A percentile compares a stretch with the other conserved stretches of the same genome.
These are phyloP conservation scores for Tympanopsis confertula DNA, from an alignment of 2,329 filamentous ascomycete genomes.

Conservation along the genomic window DNA sequence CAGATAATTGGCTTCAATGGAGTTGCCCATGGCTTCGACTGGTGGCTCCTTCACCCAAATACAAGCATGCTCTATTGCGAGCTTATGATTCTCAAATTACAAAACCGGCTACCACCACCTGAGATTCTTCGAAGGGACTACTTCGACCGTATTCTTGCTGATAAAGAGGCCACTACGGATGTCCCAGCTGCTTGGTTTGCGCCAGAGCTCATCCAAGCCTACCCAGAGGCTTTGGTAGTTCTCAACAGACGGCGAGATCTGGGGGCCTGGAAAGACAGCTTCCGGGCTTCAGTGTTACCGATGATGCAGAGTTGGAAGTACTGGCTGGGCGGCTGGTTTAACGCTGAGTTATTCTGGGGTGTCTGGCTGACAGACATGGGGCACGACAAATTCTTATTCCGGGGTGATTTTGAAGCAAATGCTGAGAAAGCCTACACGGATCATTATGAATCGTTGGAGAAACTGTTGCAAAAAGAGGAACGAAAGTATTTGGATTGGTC, in stretches of 20 bases:
- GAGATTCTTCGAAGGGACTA: background rate
- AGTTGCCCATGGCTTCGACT: background rate
- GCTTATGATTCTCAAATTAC: background rate
- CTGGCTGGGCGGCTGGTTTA: background rate
- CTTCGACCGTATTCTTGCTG: background rate
- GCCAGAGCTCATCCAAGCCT: background rate
- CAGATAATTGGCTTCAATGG: background rate
- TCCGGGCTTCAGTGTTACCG: background rate
- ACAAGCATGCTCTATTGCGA: background rate
- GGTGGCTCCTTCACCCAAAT: background rate
- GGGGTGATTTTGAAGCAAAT: background rate
- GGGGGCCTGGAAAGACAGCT: background rate
- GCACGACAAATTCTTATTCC: background rate
- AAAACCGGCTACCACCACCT: background rate
- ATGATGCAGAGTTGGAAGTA: background rate
- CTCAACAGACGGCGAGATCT: background rate
- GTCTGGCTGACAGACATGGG: background rate
- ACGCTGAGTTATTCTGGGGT: background rate
- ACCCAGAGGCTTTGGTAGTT: background rate
- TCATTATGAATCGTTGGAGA: background rate
- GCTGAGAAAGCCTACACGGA: background rate
- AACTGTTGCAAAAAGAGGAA: background rate
- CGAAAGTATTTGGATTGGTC: background rate
- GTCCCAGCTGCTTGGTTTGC: background rate
- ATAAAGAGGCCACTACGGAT: background rate